Evolutionary conservation across 1,284 basidiomycete genomes (phyloP).

Genomic region (Anthracocystis panici-leucophaei): DNA sequence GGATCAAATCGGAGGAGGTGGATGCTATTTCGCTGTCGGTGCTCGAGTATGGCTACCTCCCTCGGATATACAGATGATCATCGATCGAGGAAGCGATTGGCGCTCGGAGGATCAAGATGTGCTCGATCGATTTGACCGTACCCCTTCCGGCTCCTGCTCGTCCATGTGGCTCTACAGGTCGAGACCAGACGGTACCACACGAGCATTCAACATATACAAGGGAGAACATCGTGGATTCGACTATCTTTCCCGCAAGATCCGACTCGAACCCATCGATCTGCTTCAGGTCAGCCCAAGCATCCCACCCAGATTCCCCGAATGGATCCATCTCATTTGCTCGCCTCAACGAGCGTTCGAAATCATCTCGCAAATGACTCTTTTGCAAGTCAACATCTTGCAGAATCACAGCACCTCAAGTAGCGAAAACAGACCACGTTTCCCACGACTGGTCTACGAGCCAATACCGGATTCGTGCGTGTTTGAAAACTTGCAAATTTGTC

Average conservation of each 20-base stretch:
- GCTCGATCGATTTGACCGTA: slow-evolving; percentile 76
- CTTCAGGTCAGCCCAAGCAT: slow-evolving; percentile 71
- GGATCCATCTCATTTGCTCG: slow-evolving; percentile 88
- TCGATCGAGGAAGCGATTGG: slow-evolving; percentile 86
- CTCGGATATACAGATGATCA: slow-evolving; percentile 74
- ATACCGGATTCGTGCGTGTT: slow-evolving; percentile 75
- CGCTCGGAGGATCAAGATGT: slow-evolving; percentile 74
- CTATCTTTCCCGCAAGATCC: slow-evolving; percentile 81
- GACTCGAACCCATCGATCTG: slow-evolving; percentile 80
- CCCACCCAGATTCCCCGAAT: slow-evolving; percentile 73
- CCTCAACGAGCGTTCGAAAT: slow-evolving; percentile 79
- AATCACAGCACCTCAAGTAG: slow-evolving; percentile 68
- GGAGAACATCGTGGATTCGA: slow-evolving; percentile 81
- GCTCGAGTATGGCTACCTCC: slow-evolving; percentile 78
- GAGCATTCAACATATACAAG: slow-evolving; percentile 82
- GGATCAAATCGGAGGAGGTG: slow-evolving; percentile 87
- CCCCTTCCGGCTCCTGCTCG: slow-evolving; percentile 67
- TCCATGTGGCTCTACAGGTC: slow-evolving; percentile 82
- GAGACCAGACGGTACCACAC: slow-evolving; percentile 75
- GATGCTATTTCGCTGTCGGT: slow-evolving; percentile 77
- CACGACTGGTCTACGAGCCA: slow-evolving; percentile 81
- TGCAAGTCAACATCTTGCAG: slow-evolving; percentile 18
- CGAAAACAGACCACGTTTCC: slow-evolving; percentile 72
- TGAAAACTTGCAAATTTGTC: slow-evolving; percentile 79
- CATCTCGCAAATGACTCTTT: slow-evolving; percentile 76